A percentile compares a stretch with the other conserved stretches of the same genome.
Evolutionary conservation across 1,284 basidiomycete genomes (phyloP).

Genomic region (Cutaneotrichosporon dermatis): DNA sequence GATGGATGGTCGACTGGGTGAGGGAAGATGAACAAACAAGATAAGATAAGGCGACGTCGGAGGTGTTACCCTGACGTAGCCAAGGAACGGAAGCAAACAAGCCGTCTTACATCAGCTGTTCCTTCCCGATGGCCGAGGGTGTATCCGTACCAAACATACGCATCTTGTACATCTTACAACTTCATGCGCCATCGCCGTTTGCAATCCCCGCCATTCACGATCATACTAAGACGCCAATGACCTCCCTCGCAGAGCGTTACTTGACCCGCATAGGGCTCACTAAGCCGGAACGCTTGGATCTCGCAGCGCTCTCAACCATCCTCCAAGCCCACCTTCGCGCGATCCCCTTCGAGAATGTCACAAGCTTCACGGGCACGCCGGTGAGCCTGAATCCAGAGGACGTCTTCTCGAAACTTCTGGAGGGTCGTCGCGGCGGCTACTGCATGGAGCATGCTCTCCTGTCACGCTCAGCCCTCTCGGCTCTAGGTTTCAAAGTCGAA

Average conservation of each 20-base stretch:
- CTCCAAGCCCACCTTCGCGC: conserved; percentile 15
- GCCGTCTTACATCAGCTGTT: too few relatives aligned
- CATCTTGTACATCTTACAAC: too few relatives aligned
- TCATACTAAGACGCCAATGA: not conserved
- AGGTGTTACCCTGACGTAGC: too few relatives aligned
- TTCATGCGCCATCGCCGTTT: too few relatives aligned
- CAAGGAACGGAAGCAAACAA: too few relatives aligned
- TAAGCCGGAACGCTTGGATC: conserved; percentile 2
- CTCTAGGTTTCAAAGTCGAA: conserved; percentile 8
- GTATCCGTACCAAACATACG: too few relatives aligned
- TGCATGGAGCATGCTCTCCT: conserved; percentile 19
- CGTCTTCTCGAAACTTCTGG: conserved; percentile 8
- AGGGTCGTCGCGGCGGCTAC: conserved; percentile 10
- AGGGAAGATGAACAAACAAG: too few relatives aligned
- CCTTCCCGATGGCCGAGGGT: too few relatives aligned
- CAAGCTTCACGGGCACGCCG: conserved; percentile 10
- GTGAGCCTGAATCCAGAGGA: conserved; percentile 6
- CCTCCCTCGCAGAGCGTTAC: conserved; percentile 10
- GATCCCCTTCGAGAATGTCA: conserved; percentile 16
- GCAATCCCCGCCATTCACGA: not conserved
- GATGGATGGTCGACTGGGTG: too few relatives aligned
- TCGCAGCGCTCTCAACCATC: conserved; percentile 3
- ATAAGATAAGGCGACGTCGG: too few relatives aligned
- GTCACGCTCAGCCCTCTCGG: conserved; percentile 3
- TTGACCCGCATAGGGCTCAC: conserved; percentile 5